Evolutionary conservation across 192 early-diverging fungal species (phyloP).

Genomic region (Rhizoclosmatium sp.): DNA sequence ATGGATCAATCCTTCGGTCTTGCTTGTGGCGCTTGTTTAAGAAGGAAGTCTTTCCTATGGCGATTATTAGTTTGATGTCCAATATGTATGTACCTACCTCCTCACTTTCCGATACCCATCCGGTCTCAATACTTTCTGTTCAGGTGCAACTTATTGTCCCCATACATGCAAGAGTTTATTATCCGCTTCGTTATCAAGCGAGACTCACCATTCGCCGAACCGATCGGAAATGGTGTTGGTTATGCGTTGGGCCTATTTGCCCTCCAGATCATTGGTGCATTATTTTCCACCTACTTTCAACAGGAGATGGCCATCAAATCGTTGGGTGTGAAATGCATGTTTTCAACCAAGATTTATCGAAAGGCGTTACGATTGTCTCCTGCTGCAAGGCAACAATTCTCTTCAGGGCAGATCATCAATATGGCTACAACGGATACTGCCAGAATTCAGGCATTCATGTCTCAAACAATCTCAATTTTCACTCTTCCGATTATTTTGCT

Average conservation of each 20-base stretch:
- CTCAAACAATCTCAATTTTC: conserved; percentile 21
- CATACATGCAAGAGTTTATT: conserved; percentile 54
- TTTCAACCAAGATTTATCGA: conserved; percentile 62
- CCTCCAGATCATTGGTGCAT: conserved; percentile 10
- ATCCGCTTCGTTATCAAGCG: conserved; percentile 34
- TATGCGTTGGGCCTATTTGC: conserved; percentile 8
- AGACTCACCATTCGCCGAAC: background rate
- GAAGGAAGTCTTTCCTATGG: conserved; percentile 22
- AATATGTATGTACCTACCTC: conserved; percentile 40
- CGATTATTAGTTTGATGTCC: conserved; percentile 40
- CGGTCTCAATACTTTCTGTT: background rate
- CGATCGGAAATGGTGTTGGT: conserved; percentile 1
- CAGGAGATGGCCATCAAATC: conserved; percentile 13
- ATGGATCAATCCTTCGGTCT: background rate
- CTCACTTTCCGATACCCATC: background rate
- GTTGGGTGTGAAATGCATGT: conserved; percentile 53
- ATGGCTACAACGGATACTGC: conserved; percentile 24
- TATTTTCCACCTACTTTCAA: conserved; percentile 8
- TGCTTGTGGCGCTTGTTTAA: background rate
- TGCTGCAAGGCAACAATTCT: conserved; percentile 58
- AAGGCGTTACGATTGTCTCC: conserved; percentile 63
- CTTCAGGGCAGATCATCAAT: conserved; percentile 18
- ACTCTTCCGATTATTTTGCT: conserved; percentile 6
- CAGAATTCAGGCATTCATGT: conserved; percentile 32
- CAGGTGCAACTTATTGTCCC: conserved; percentile 39